A percentile compares a stretch with the other conserved stretches of the same genome.
phyloP scores from a whole-genome alignment of 257 asterid genomes.

The Jasminum sambac region DNA sequence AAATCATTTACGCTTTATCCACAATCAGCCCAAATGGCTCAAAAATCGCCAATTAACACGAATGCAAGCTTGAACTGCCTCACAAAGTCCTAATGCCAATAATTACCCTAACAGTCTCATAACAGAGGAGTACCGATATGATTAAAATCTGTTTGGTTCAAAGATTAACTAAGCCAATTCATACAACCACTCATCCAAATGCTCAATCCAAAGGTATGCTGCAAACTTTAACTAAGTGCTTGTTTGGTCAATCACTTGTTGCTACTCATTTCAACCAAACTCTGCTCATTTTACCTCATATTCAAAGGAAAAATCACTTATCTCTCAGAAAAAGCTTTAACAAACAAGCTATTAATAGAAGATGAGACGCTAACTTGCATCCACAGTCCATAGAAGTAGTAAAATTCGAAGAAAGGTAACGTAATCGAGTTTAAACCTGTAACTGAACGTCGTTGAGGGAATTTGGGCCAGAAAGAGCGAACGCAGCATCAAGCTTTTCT shows the following conservation, averaged over 20 bases:
- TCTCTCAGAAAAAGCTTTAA: too few species aligned
- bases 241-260: too few species aligned
- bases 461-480: conserved; percentile 55
- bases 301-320: too few species aligned
- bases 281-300: too few species aligned
- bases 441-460: conserved; percentile 51
- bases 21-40: neutral
- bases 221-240: too few species aligned
- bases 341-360: too few species aligned
- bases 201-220: too few species aligned
- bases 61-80: neutral
- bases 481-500: conserved; percentile 82
- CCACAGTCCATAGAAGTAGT: neutral
- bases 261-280: too few species aligned
- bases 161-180: neutral
- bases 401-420: conserved; percentile 1
- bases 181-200: neutral
- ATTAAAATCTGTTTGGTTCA: neutral
- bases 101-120: neutral
- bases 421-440: conserved; percentile 40
- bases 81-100: neutral
- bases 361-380: too few species aligned
- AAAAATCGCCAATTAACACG: too few species aligned
- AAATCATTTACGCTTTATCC: too few species aligned
- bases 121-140: neutral